phyloP scores from a whole-genome alignment of 495 filamentous ascomycete genomes.

The Elasticomyces elasticus region DNA sequence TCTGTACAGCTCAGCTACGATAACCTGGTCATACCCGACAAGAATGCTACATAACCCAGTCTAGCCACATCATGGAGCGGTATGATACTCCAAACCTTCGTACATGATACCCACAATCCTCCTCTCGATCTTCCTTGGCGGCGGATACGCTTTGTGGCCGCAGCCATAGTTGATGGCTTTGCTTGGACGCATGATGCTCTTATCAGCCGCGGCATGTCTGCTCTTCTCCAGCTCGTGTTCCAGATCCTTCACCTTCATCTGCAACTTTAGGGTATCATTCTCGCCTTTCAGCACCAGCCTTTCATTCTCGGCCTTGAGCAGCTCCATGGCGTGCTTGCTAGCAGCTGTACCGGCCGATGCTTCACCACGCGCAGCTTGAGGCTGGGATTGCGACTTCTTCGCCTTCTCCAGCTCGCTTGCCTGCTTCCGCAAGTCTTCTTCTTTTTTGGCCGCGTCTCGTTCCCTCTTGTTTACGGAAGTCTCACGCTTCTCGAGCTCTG shows the following conservation, averaged over 20 bases:
- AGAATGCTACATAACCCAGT: too few relatives aligned
- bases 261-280: neutral
- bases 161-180: neutral
- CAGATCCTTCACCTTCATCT: neutral
- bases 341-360: too few relatives aligned
- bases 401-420: neutral
- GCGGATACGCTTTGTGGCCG: neutral
- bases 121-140: neutral
- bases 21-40: slow-evolving; percentile 18
- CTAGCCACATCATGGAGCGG: too few relatives aligned
- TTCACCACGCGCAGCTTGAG: too few relatives aligned
- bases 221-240: neutral
- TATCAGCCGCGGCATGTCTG: neutral
- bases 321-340: neutral
- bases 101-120: slow-evolving; percentile 3
- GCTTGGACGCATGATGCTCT: neutral
- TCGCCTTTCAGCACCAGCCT: neutral
- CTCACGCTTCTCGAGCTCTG: too few relatives aligned
- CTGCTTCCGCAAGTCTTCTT: neutral
- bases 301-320: neutral
- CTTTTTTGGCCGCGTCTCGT: neutral
- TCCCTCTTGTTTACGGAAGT: neutral
- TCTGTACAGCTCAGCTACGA: slow-evolving; percentile 20
- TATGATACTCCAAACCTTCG: neutral
- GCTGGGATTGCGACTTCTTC: too few relatives aligned